Percentiles rank a stretch among this genome's conserved stretches.
phyloP scores from a whole-genome alignment of 495 filamentous ascomycete species.

The Xylaria cubensis region DNA sequence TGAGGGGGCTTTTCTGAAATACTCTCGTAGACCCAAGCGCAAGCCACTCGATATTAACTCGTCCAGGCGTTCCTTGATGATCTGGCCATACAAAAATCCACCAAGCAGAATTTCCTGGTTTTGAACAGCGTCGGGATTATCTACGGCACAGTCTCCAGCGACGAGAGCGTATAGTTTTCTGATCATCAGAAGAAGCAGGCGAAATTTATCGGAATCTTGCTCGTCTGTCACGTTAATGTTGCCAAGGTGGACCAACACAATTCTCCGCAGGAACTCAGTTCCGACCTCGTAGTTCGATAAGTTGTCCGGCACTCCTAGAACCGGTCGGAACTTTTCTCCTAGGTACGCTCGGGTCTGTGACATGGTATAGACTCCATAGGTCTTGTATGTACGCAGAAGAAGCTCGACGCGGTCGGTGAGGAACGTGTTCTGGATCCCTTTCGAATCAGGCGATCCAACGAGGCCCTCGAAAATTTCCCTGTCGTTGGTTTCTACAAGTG shows the following conservation, averaged over 20 bases:
- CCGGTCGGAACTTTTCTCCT: slow-evolving; percentile 86
- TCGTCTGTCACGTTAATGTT: slow-evolving; percentile 78
- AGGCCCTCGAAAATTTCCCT: slow-evolving; percentile 92
- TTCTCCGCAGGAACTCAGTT: slow-evolving; percentile 84
- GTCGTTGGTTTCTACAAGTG: slow-evolving; percentile 93
- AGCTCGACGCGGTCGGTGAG: slow-evolving; percentile 93
- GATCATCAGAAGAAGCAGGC: slow-evolving; percentile 94
- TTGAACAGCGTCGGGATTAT: slow-evolving; percentile 95
- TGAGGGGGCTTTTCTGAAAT: slow-evolving; percentile 67
- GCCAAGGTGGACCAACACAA: slow-evolving; percentile 90
- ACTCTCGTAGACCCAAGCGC: slow-evolving; percentile 68
- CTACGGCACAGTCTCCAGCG: slow-evolving; percentile 86
- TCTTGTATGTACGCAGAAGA: slow-evolving; percentile 89
- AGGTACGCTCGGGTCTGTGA: slow-evolving; percentile 80
- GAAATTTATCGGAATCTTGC: slow-evolving; percentile 90
- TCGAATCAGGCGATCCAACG: slow-evolving; percentile 73
- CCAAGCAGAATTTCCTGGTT: slow-evolving; percentile 93
- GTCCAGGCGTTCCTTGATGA: slow-evolving; percentile 91
- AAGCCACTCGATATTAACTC: slow-evolving; percentile 77
- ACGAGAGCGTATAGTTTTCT: slow-evolving; percentile 92
- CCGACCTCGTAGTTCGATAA: slow-evolving; percentile 87
- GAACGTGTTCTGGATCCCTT: slow-evolving; percentile 86
- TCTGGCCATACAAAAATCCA: slow-evolving; percentile 92
- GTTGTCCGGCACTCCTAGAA: slow-evolving; percentile 79
- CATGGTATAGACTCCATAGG: slow-evolving; percentile 79